phyloP scores from a whole-genome alignment of 495 filamentous ascomycete genomes.

The Corynascus novoguineensis region DNA sequence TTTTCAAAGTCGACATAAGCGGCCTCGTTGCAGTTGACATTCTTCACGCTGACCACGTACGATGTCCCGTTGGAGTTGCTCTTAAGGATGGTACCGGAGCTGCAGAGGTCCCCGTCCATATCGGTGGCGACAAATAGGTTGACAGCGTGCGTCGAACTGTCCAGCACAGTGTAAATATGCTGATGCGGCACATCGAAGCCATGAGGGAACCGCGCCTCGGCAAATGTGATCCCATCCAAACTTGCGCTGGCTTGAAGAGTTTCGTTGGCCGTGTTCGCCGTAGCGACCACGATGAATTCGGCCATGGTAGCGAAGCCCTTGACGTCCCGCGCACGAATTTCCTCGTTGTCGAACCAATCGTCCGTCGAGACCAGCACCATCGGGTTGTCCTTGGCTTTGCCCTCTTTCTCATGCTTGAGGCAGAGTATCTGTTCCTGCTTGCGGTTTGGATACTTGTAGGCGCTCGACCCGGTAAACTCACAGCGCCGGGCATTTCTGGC shows the following conservation, averaged over 20 bases:
- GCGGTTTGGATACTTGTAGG: slow-evolving; percentile 59
- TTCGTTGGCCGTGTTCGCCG: slow-evolving; percentile 56
- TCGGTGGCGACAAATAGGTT: slow-evolving; percentile 86
- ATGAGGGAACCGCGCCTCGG: slow-evolving; percentile 75
- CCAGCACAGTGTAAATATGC: slow-evolving; percentile 83
- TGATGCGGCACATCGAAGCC: slow-evolving; percentile 70
- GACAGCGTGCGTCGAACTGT: slow-evolving; percentile 84
- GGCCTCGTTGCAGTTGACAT: slow-evolving; percentile 65
- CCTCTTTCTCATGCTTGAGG: slow-evolving; percentile 63
- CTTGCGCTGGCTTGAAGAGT: slow-evolving; percentile 74
- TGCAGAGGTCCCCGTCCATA: slow-evolving; percentile 43
- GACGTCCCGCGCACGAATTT: slow-evolving; percentile 59
- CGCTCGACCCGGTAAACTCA: slow-evolving; percentile 65
- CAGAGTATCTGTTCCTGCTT: slow-evolving; percentile 72
- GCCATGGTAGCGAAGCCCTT: slow-evolving; percentile 86
- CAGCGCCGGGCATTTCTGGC: slow-evolving; percentile 67
- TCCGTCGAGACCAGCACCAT: slow-evolving; percentile 65
- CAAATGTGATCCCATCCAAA: slow-evolving; percentile 75
- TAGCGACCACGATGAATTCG: slow-evolving; percentile 90
- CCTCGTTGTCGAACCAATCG: slow-evolving; percentile 61
- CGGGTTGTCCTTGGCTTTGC: slow-evolving; percentile 56
- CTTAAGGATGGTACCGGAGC: slow-evolving; percentile 87
- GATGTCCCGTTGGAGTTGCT: slow-evolving; percentile 97
- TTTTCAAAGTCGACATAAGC: slow-evolving; percentile 96
- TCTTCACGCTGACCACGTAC: slow-evolving; percentile 73